A percentile compares a stretch with the other conserved stretches of the same genome.
phyloP scores from a whole-genome alignment of 345 rosid genomes.

The Rhodamnia argentea region DNA sequence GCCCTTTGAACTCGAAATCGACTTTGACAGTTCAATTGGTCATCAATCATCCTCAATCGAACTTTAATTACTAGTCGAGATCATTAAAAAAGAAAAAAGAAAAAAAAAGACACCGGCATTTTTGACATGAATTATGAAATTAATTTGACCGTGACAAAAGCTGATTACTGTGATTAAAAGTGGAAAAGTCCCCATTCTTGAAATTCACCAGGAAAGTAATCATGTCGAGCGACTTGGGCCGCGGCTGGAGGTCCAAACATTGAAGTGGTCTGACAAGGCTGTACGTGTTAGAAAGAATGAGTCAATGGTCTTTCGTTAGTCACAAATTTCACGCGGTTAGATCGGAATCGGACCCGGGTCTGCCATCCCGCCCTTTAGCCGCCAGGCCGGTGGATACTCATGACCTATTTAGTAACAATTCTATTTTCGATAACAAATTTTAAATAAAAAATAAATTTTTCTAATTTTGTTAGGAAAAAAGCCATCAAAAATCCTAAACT shows the following conservation, averaged over 20 bases:
- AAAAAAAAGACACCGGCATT: background rate
- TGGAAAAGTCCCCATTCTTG: no score
- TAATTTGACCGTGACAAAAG: background rate
- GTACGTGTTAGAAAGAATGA: background rate
- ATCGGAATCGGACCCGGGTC: background rate
- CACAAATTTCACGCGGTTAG: background rate
- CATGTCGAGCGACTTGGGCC: no score
- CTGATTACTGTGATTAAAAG: background rate
- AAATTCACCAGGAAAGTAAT: no score
- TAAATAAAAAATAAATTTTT: accelerated
- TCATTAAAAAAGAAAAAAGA: no score
- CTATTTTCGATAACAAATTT: no score
- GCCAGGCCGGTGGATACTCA: no score
- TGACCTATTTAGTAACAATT: no score
- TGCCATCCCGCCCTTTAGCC: background rate
- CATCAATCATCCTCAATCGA: background rate
- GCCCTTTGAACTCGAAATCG: no score
- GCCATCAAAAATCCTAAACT: no score
- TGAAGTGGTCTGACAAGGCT: background rate
- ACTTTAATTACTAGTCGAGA: background rate
- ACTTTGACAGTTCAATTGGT: no score
- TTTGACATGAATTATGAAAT: background rate
- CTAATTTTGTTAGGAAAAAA: no score
- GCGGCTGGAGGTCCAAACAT: no score
- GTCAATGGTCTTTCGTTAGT: background rate